Evolutionary conservation across 2,329 filamentous ascomycete species (phyloP), one percentile per base, ranked within the genome.

Genomic region (Xylogone sp.): DNA sequence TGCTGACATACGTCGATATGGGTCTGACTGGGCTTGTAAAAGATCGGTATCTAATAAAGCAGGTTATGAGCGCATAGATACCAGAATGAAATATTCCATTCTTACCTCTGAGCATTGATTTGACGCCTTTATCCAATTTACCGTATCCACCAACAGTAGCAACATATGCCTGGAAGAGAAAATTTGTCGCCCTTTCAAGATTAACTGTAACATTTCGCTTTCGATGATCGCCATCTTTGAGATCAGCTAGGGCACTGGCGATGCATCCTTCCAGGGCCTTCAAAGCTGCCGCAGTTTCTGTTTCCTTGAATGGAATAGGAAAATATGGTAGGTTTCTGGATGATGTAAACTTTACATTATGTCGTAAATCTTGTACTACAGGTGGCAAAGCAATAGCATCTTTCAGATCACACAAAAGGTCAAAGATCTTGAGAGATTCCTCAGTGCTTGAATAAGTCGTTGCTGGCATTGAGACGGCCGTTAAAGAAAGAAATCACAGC

Each of bases 1-100:
- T 13, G 86, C 86, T 10, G 86, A 87, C 67, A 90, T 75, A 54
- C 87, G 82, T 9, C 87, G 80, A 63, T 90, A 90, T 6, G 81
- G 72, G 55, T 83, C 81, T 2, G 86, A 88, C 64, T 90, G 87
- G 1, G 87, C 87, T 54, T 79, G 72, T 4, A 88, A 71, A 20
- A 90, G 68, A 67, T 90, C 87, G 60, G 86, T 90, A 59, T 89
- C 86, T 89, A 19, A 42, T 48, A 21, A 8, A 3, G 31, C 48
- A 20, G 51, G 31, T 29, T 42, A 60, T 46, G 64, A 64, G 55
- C 31, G 52, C 45, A 54, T 54, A 39, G 5, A 4, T 16, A 16
- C n/a, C n/a, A 16, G n/a, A 5, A 5, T 18, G 6, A 9, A 6
- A 16, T 39, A 4, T 5, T 16, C 5, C n/a, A 6, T 16, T 18